Base-by-base conservation (phyloP, 2,329 filamentous ascomycete species). In the Apiospora malaysiana region DNA sequence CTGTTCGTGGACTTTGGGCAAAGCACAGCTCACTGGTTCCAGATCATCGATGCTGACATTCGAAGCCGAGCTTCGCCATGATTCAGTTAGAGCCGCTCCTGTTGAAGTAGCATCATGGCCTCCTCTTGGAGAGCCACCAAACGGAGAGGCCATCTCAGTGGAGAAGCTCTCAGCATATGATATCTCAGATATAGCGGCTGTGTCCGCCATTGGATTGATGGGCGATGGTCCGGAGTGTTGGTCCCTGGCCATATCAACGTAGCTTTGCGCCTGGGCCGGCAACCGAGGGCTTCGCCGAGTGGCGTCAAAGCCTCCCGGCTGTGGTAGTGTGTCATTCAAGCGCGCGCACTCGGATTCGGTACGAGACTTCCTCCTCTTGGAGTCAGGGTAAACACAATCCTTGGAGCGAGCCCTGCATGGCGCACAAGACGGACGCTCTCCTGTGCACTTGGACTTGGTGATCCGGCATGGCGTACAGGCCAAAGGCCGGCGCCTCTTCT, bases 261-360 rank as follows among this genome's bases (percentile, higher is more conserved):
- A 32, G 2, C 25, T 3, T 8, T 12, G 25, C 16, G 1, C 7
- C 49, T 18, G 25, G 4, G 1, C 12, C 10, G 49, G 7, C 32
- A 8, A 4, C 49, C 49, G 49, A 6, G 25, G 49, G 18, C 25
- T 21, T 56, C 9, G 14, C 25, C 25, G 25, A 32, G 7, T 6
- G 14, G 25, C 3, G 9, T 18, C 8, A 8, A 9, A 5, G 18
- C 2, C n/a, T 23, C 21, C 46, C 10, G 46, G 5, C 21, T 12
- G 7, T 1, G 25, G 4, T 1, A 9, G 14, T 8, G 5, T 7
- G 5, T 6, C 49, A 2, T 5, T 1, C 0, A 14, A 21, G 2
- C 14, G 7, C 7, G 4, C 8, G 9, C 2, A 5, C 25, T 21
- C 49, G 49, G 25, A 56, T 5, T 7, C 49, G 25, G 25, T 12